phyloP scores from a whole-genome alignment of 805 yeast species.

The Metschnikowia corniflorae region DNA sequence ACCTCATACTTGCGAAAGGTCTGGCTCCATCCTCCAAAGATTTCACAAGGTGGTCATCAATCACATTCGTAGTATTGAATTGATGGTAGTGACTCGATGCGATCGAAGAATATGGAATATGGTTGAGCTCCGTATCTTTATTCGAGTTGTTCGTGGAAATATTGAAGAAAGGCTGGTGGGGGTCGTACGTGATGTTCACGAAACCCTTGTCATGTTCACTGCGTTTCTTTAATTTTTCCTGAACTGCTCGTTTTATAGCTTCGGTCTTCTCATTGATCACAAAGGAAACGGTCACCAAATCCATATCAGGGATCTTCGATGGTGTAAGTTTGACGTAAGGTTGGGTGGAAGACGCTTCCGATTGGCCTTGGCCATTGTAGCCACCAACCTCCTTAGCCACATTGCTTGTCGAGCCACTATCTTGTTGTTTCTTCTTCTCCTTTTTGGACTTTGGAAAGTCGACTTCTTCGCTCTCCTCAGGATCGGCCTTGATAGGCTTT shows the following conservation, averaged over 20 bases:
- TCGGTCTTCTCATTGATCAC: constrained; percentile 71
- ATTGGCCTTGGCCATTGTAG: constrained; percentile 14
- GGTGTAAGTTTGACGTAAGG: constrained; percentile 87
- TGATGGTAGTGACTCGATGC: constrained; percentile 63
- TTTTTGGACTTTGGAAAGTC: constrained; percentile 12
- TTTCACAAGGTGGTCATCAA: constrained; percentile 39
- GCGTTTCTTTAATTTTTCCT: constrained; percentile 73
- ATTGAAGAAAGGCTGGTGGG: constrained; percentile 76
- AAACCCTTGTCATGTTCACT: constrained; percentile 69
- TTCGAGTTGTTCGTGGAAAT: constrained; percentile 51
- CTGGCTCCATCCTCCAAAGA: constrained; percentile 43
- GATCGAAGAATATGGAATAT: constrained; percentile 78
- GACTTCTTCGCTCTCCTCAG: constrained; percentile 30
- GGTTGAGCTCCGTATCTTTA: constrained; percentile 48
- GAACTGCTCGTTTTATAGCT: constrained; percentile 78
- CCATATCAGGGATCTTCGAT: constrained; percentile 90
- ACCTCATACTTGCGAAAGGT: constrained; percentile 42
- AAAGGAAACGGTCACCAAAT: constrained; percentile 74
- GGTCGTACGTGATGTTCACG: constrained; percentile 84
- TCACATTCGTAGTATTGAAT: constrained; percentile 56
- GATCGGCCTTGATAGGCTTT: constrained; percentile 36
- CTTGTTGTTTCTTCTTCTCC: constrained; percentile 17
- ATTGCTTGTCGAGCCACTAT: constrained; percentile 12
- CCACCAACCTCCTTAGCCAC: constrained; percentile 15
- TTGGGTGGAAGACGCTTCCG: constrained; percentile 43